Evolutionary conservation across 352 stramenopile genomes (phyloP), one percentile per base, ranked within the genome.

Genomic region (Phytophthora hybrid): DNA sequence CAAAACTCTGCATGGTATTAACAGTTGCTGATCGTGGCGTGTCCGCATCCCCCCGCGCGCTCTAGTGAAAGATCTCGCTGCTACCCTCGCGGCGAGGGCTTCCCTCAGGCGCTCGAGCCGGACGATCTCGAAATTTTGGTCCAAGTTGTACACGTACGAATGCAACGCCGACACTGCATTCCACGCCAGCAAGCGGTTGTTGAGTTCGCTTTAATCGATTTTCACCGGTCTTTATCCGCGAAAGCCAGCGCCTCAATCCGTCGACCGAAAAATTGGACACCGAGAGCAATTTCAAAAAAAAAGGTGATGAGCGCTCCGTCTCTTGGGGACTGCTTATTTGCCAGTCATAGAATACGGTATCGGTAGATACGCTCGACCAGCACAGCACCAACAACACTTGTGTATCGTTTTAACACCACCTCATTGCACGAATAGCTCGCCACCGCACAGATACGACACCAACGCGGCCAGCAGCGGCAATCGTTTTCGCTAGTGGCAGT

Each of bases 361-460:
- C 37, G 37, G 23, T 26, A 26, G 44, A 51, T 51, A 51, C 44
- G 16, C 14, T 18, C 47, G 49, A 69, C 60, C 26, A 69, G 54
- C 53, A 41, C 23, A 26, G 23, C 53, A 59, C 53, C 69, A 67
- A 60, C 59, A 71, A 29, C 7, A 19, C 39, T 32, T 72, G 57
- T 7, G 70, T 77, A 59, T 66, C 26, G 56, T 37, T 67, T 69
- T 59, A 71, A 53, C 59, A 58, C 34, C 57, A 59, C 64, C 26
- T 23, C 31, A 78, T 78, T 78, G 72, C 67, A 61, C 72, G 72
- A 76, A 69, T 73, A 63, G 51, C 72, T 31, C 44, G 32, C 58
- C 14, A 73, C 49, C 19, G 14, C 65, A 23, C 23, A 69, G 34
- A 41, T 26, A 26, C 34, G 11, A 16, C 34, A 41, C 34, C 34